Conservation (phyloP, 1,284 basidiomycete genomes). For the Wolfiporia cocos region DNA sequence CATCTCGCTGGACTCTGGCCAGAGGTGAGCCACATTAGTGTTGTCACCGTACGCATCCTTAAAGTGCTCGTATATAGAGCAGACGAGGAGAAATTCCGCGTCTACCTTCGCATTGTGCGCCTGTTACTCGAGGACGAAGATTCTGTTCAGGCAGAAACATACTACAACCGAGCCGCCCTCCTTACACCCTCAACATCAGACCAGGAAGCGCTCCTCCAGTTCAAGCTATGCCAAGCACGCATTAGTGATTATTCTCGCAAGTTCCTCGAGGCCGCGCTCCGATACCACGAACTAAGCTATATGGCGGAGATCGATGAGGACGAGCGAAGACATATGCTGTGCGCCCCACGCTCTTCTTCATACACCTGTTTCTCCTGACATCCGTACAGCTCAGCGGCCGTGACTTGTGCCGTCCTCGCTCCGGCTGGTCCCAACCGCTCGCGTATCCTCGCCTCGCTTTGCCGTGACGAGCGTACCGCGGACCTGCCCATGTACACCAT, state of each 20-base stretch:
- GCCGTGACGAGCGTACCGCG: slow-evolving; percentile 86
- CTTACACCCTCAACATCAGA: slow-evolving; percentile 77
- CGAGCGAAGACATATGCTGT: slow-evolving; percentile 85
- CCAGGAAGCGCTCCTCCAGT: slow-evolving; percentile 72
- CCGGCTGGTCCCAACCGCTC: slow-evolving; percentile 95
- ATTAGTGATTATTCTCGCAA: slow-evolving; percentile 89
- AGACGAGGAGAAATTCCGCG: slow-evolving; percentile 82
- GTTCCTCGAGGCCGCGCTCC: slow-evolving; percentile 92
- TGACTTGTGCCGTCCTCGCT: slow-evolving; percentile 94
- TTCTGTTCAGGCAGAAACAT: slow-evolving; percentile 90
- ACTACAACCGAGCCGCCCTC: slow-evolving; percentile 93
- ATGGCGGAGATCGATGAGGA: slow-evolving; percentile 86
- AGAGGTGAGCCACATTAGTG: slow-evolving; percentile 47
- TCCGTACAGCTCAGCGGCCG: slow-evolving; percentile 70
- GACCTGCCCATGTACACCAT: slow-evolving; percentile 84
- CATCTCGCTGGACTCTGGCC: slow-evolving; percentile 89
- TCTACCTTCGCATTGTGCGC: slow-evolving; percentile 93
- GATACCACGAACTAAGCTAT: slow-evolving; percentile 93
- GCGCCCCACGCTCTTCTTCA: slow-evolving; percentile 24
- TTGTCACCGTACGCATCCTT: neutral
- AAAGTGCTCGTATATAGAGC: slow-evolving; percentile 34
- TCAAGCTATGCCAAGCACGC: slow-evolving; percentile 88
- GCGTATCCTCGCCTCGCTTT: slow-evolving; percentile 85
- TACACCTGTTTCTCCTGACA: neutral
- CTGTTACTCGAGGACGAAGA: slow-evolving; percentile 95